Evolutionary conservation across 225 moss, liverwort and hornwort genomes (phyloP), one percentile per base, ranked within the genome.

Genomic region (Takakia lepidozioides): DNA sequence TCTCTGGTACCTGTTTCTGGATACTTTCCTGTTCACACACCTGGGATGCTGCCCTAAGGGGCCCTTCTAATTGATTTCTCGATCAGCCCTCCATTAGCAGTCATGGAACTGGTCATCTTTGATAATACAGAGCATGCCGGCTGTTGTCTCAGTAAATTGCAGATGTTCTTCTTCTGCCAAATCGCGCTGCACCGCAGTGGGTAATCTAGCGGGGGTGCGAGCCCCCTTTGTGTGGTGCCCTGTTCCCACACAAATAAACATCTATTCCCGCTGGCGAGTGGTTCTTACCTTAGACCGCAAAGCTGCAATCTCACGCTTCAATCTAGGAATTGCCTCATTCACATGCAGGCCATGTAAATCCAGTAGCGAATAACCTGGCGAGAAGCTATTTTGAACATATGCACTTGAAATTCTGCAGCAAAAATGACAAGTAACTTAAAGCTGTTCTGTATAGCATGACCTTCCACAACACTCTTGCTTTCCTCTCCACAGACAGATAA

Each of bases 181-280:
- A n/a, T n/a, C n/a, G n/a, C n/a, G n/a, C n/a, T n/a, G n/a, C n/a
- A n/a, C n/a, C n/a, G n/a, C n/a, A n/a, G n/a, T n/a, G n/a, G n/a
- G n/a, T n/a, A n/a, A n/a, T n/a, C n/a, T n/a, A 1, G 82, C 78
- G 0, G 76, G 73, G 3, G 72, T 76, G 23, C 82, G 70, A 1
- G 78, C 73, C 14, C 82, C 82, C 60, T 77, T 77, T 1, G 78
- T 77, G n/a, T 82, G 82, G 61, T 82, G 82, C 18, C 82, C 74
- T 16, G 82, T 78, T 1, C 78, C 82, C 60, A 74, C 82, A 16
- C 64, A 78, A 32, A 82, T 70, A 47, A 60, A 82, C 11, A 82
- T 61, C 5, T 61, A 66, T 38, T 70, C 70, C 39, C 70, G 69
- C 60, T 66, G 72, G 63, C 77, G 43, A 0, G 58, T 66, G 60